phyloP scores from a whole-genome alignment of 83 land plant species.

The Diphasiastrum complanatum region DNA sequence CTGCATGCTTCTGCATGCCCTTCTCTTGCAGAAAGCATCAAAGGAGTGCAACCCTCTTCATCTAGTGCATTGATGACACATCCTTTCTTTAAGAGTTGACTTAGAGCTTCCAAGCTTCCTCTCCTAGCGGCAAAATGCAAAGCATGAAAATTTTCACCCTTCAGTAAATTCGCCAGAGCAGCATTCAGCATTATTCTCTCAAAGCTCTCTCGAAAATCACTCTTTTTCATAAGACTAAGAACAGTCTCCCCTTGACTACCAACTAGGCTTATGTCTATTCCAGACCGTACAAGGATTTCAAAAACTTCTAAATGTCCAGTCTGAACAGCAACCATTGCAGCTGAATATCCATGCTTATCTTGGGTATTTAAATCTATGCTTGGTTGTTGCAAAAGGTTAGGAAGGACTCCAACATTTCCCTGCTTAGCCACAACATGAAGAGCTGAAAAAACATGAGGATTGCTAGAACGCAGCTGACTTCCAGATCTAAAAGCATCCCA shows the following conservation, averaged over 20 bases:
- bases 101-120: slow-evolving; percentile 51
- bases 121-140: slow-evolving; percentile 72
- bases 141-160: slow-evolving; percentile 49
- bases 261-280: slow-evolving; percentile 54
- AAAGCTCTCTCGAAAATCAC: slow-evolving; percentile 36
- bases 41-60: slow-evolving; percentile 65
- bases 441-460: slow-evolving; percentile 46
- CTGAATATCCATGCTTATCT: slow-evolving; percentile 59
- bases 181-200: slow-evolving; percentile 70
- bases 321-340: slow-evolving; percentile 61
- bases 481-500: slow-evolving; percentile 42
- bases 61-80: slow-evolving; percentile 54
- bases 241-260: slow-evolving; percentile 58
- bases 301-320: slow-evolving; percentile 68
- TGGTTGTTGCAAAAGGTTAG: slow-evolving; percentile 29
- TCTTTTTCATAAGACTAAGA: slow-evolving; percentile 25
- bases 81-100: slow-evolving; percentile 45
- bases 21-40: slow-evolving; percentile 80
- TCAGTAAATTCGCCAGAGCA: slow-evolving; percentile 45
- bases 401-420: slow-evolving; percentile 50
- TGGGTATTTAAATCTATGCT: slow-evolving; percentile 45
- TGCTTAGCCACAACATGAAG: slow-evolving; percentile 44
- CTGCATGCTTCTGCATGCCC: slow-evolving; percentile 59
- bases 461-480: slow-evolving; percentile 36
- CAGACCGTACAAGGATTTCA: slow-evolving; percentile 53